A percentile compares a stretch with the other conserved stretches of the same genome.
phyloP scores from a whole-genome alignment of 2,329 filamentous ascomycete species.

The Colletotrichum sp. region DNA sequence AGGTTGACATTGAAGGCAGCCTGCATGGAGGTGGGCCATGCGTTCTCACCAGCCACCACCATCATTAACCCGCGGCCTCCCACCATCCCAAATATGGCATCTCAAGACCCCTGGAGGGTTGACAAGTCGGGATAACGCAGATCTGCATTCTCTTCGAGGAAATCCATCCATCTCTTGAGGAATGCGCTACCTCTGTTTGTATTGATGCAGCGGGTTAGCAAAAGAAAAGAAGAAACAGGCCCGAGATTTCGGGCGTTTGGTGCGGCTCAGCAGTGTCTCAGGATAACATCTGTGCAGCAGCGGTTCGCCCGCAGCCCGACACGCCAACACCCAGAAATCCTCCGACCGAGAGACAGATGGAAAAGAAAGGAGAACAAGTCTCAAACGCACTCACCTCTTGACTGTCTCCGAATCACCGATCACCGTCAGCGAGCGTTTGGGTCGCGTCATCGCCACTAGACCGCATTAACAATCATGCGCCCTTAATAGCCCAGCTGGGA shows the following conservation, averaged over 20 bases:
- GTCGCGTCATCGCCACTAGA: conserved; percentile 95
- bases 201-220: conserved; percentile 22
- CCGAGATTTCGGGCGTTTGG: conserved; percentile 3
- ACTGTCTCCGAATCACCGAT: conserved; percentile 96
- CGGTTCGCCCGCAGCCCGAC: background rate
- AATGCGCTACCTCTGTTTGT: conserved; percentile 77
- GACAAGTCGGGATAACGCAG: conserved; percentile 81
- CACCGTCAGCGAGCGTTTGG: conserved; percentile 86
- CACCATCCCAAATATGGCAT: background rate
- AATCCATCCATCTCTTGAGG: conserved; percentile 89
- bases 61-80: background rate
- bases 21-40: background rate
- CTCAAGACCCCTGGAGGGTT: conserved; percentile 31
- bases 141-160: conserved; percentile 88
- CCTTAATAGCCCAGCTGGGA: background rate
- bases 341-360: background rate
- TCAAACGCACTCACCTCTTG: conserved; percentile 68
- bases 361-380: conserved; percentile 17
- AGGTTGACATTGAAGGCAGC: background rate
- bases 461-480: conserved; percentile 31
- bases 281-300: background rate
- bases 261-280: conserved; percentile 16
- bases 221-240: conserved; percentile 16
- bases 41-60: background rate
- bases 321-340: background rate